Evolutionary conservation across 495 filamentous ascomycete species (phyloP).

Genomic region (Penicillium lagena): DNA sequence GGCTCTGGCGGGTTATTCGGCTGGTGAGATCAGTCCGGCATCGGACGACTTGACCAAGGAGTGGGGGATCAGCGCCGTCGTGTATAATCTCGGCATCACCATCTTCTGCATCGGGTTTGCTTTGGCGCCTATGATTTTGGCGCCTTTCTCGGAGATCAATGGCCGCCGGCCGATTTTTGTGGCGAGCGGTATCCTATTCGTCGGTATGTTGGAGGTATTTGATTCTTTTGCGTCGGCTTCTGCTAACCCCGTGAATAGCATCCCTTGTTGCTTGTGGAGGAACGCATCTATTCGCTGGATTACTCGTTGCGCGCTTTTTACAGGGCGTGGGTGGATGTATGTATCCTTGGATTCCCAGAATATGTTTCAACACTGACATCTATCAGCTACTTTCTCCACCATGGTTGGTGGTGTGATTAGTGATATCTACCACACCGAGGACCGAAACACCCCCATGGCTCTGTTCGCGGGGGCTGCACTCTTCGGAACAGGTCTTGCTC

Average conservation of each 20-base stretch:
- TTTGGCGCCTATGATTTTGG: slow-evolving; percentile 82
- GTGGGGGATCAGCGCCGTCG: slow-evolving; percentile 56
- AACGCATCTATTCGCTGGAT: slow-evolving; percentile 62
- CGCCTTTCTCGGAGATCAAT: slow-evolving; percentile 84
- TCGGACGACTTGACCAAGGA: slow-evolving; percentile 53
- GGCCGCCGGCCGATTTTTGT: slow-evolving; percentile 79
- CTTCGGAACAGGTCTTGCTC: slow-evolving; percentile 76
- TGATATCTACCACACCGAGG: slow-evolving; percentile 76
- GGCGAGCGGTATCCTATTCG: slow-evolving; percentile 62
- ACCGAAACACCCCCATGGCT: slow-evolving; percentile 86
- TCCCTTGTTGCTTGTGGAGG: slow-evolving; percentile 73
- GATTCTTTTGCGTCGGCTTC: background rate
- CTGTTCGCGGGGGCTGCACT: slow-evolving; percentile 72
- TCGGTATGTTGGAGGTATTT: slow-evolving; percentile 22
- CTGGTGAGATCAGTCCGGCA: slow-evolving; percentile 72
- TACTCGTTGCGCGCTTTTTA: slow-evolving; percentile 72
- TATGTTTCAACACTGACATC: background rate
- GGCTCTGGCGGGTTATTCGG: slow-evolving; percentile 70
- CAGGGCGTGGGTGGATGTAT: slow-evolving; percentile 62
- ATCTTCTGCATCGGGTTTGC: slow-evolving; percentile 79
- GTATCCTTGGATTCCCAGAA: slow-evolving; percentile 3
- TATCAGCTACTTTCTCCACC: slow-evolving; percentile 66
- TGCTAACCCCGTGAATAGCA: slow-evolving; percentile 25
- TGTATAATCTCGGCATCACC: slow-evolving; percentile 72
- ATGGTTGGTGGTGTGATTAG: slow-evolving; percentile 91